Conservation (phyloP, 768 basidiomycete species). For the Suillus americanus region DNA sequence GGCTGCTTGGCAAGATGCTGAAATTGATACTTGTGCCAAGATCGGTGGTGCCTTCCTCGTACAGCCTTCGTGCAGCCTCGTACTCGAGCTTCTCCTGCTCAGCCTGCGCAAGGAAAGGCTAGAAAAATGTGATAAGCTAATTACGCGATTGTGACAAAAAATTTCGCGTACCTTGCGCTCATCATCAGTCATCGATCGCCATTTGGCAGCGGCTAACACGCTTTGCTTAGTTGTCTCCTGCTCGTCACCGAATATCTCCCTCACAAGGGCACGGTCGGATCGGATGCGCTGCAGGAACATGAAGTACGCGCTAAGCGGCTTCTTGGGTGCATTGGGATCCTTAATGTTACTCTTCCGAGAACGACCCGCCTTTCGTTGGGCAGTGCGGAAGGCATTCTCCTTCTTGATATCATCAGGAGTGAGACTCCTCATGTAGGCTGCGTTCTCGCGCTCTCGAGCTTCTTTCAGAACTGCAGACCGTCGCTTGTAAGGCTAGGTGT, state of each 20-base stretch:
- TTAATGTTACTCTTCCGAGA: conserved; percentile 93
- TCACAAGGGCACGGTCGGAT: conserved; percentile 71
- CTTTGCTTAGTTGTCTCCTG: conserved; percentile 94
- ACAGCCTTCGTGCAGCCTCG: conserved; percentile 79
- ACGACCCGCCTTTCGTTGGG: conserved; percentile 91
- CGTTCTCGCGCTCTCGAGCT: conserved; percentile 76
- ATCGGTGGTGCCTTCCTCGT: conserved; percentile 78
- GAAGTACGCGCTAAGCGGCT: conserved; percentile 91
- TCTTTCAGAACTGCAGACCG: conserved; percentile 86
- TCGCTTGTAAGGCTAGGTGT: conserved; percentile 74
- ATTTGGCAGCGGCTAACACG: conserved; percentile 88
- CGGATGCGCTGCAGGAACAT: conserved; percentile 93
- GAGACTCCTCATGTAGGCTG: conserved; percentile 82
- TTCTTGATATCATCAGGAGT: conserved; percentile 94
- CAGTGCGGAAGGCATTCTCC: conserved; percentile 89
- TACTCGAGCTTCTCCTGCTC: conserved; percentile 96
- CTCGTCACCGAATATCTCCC: conserved; percentile 84
- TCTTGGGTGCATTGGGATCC: conserved; percentile 96
- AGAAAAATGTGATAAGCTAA: conserved; percentile 16
- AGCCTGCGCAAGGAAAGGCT: conserved; percentile 93
- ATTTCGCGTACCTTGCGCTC: conserved; percentile 75
- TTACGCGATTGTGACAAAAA: conserved; percentile 4
- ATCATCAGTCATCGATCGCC: conserved; percentile 90
- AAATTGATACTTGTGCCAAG: conserved; percentile 79
- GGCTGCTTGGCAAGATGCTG: conserved; percentile 73